Evolutionary conservation across 495 filamentous ascomycete genomes (phyloP), one percentile per base, ranked within the genome.

Genomic region (Penicillium simplicissimum): DNA sequence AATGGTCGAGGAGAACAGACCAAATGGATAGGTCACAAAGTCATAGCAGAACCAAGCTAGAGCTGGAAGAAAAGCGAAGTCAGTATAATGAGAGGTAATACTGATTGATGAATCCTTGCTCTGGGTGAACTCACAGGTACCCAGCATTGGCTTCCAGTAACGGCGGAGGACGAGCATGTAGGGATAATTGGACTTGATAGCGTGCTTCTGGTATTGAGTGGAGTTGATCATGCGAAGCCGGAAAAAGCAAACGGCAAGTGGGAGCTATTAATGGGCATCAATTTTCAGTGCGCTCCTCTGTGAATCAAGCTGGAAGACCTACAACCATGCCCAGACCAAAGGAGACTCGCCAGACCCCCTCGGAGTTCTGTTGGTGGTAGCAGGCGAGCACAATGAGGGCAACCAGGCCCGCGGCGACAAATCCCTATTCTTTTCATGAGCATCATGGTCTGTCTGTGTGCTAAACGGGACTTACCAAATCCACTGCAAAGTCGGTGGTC

Each of bases 21-120:
- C 71, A 43, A 77, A 77, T 6, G 76, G 76, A 52, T 74, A 78
- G 8, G 74, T 75, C 42, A 79, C 69, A 62, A 78, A 78, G 62
- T 79, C 75, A 40, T 79, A 78, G 52, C 73, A 71, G 37, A 77
- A 77, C 74, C 74, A 78, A 8, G 75, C 71, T 21, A 75, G 58
- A 43, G 68, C 71, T 74, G 21, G 17, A 6, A 9, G 7, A 2
- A 8, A 15, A 19, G 35, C 15, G 33, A 21, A 42, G 60, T 21
- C 25, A 55, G 42, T 45, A 17, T 11, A 3, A 21, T 45, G 28
- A 31, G 28, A 31, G 4, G 2, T 5, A 31, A 31, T 31, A 31
- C 28, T 4, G 2, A 3, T 31, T 5, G 28, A 31, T 3, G 28
- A 31, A 3, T 7, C 6, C 28, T 4, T 6, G 28, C 4, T 7